phyloP scores from a whole-genome alignment of 495 filamentous ascomycete genomes.

The Annulohypoxylon nitens region DNA sequence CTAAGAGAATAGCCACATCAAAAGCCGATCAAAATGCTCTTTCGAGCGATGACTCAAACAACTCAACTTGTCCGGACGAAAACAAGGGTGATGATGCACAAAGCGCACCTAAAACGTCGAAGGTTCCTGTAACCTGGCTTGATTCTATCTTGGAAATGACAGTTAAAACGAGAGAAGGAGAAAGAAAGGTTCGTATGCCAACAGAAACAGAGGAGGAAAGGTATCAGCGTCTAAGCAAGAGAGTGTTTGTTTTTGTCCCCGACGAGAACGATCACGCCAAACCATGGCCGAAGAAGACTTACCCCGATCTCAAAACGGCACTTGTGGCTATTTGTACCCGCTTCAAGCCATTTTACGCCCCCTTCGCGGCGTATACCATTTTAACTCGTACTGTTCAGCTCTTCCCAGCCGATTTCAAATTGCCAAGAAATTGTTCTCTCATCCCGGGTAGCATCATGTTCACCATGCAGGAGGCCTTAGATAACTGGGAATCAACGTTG shows the following conservation, averaged over 20 bases:
- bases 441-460: slow-evolving; percentile 24
- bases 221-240: slow-evolving; percentile 16
- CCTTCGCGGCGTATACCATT: slow-evolving; percentile 42
- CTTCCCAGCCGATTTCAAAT: slow-evolving; percentile 29
- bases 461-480: slow-evolving; percentile 28
- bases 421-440: neutral
- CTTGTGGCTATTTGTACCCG: slow-evolving; percentile 39
- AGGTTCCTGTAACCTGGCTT: slow-evolving; percentile 40
- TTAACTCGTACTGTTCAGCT: slow-evolving; percentile 37
- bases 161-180: slow-evolving; percentile 19
- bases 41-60: neutral
- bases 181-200: neutral
- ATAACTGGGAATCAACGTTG: slow-evolving; percentile 19
- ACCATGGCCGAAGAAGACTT: slow-evolving; percentile 42
- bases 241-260: slow-evolving; percentile 31
- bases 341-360: slow-evolving; percentile 43
- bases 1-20: neutral
- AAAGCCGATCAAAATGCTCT: neutral
- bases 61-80: neutral
- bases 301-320: slow-evolving; percentile 43
- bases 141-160: slow-evolving; percentile 49
- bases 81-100: neutral
- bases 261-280: slow-evolving; percentile 15
- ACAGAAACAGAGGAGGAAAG: slow-evolving; percentile 17
- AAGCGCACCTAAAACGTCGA: slow-evolving; percentile 5